phyloP scores from a whole-genome alignment of 257 asterid species.

The Nicotiana noctiflora region DNA sequence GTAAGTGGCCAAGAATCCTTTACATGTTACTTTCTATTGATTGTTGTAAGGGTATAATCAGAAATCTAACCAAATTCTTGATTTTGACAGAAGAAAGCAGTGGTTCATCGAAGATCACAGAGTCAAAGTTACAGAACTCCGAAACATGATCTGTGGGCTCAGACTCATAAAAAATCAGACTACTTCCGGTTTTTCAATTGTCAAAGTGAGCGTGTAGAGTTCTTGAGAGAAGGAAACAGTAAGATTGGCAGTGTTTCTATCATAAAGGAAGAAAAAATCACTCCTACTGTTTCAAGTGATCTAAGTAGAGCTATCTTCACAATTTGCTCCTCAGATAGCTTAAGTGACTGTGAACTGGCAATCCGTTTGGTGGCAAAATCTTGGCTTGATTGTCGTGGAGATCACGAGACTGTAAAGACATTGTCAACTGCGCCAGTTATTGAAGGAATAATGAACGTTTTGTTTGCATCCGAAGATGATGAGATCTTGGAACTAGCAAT shows the following conservation, averaged over 20 bases:
- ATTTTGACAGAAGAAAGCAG: constrained; percentile 37
- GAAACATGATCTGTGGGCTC: constrained; percentile 31
- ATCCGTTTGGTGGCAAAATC: constrained; percentile 46
- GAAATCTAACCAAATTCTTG: not conserved
- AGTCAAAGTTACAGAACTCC: constrained; percentile 28
- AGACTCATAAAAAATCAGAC: constrained; percentile 35
- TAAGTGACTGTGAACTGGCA: constrained; percentile 57
- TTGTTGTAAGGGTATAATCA: not conserved
- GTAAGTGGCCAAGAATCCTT: constrained; percentile 36
- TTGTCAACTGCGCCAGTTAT: constrained; percentile 43
- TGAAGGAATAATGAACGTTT: constrained; percentile 54
- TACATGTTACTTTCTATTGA: not conserved
- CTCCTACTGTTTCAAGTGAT: constrained; percentile 15
- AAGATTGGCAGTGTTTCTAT: constrained; percentile 19
- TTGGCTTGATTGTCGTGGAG: constrained; percentile 55
- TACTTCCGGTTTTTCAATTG: constrained; percentile 45
- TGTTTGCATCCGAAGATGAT: constrained; percentile 54
- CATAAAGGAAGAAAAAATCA: constrained; percentile 16
- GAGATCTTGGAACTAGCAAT: constrained; percentile 65
- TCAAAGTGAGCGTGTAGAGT: constrained; percentile 33
- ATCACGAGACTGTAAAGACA: constrained; percentile 22
- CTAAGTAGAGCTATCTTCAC: constrained; percentile 33
- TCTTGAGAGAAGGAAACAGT: constrained; percentile 14
- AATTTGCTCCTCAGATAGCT: constrained; percentile 53
- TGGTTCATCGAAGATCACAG: constrained; percentile 33